phyloP scores from a whole-genome alignment of 352 stramenopile genomes.

The Globisporangium apiculatum region DNA sequence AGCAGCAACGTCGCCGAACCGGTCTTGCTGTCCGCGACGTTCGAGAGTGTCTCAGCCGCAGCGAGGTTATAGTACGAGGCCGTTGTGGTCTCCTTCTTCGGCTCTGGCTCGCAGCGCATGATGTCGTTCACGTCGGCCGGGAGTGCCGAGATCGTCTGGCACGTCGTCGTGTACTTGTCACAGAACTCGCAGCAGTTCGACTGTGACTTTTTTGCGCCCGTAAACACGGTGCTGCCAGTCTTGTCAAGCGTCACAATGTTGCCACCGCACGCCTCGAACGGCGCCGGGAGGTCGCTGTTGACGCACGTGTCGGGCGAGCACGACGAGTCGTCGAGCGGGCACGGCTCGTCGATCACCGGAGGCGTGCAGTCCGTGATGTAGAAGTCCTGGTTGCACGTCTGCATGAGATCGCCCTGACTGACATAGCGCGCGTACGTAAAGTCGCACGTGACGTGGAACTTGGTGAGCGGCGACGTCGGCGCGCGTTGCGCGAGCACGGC shows the following conservation, averaged over 20 bases:
- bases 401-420: constrained; percentile 1
- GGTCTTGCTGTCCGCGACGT: not conserved
- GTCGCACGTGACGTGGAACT: constrained; percentile 39
- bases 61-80: not conserved
- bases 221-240: not conserved
- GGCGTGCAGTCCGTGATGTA: constrained; percentile 51
- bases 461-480: constrained; percentile 27
- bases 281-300: constrained; percentile 14
- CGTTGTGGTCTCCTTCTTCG: not conserved
- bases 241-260: constrained; percentile 19
- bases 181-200: constrained; percentile 46
- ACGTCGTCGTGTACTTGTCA: constrained; percentile 19
- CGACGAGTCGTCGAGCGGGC: constrained; percentile 10
- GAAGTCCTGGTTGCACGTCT: constrained; percentile 45
- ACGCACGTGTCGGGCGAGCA: constrained; percentile 30
- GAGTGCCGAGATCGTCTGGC: constrained; percentile 32
- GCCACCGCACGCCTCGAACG: constrained; percentile 46
- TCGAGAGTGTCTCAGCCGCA: not conserved
- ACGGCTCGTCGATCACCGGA: constrained; percentile 33
- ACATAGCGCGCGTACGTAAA: constrained; percentile 43
- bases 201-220: not conserved
- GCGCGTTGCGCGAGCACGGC: constrained; percentile 34
- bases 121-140: constrained; percentile 28
- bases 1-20: constrained; percentile 3
- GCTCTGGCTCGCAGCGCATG: constrained; percentile 40